phyloP scores from a whole-genome alignment of 805 yeast genomes.

The Wickerhamiella qilinensis region DNA sequence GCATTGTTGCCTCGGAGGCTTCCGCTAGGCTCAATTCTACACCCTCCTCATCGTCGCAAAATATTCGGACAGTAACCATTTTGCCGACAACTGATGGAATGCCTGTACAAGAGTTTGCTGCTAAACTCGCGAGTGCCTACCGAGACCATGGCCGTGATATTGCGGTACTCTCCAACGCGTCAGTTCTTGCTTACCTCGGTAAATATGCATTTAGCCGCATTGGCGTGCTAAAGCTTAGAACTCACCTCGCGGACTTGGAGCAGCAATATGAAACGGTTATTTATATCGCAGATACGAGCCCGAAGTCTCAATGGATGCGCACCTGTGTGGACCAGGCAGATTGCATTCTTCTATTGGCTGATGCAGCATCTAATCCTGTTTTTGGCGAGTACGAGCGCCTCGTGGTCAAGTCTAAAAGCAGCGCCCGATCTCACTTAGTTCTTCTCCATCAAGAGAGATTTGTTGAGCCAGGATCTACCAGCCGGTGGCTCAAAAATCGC shows the following conservation, averaged over 20 bases:
- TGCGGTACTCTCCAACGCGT: constrained; percentile 67
- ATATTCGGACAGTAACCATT: constrained; percentile 70
- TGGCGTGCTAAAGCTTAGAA: constrained; percentile 70
- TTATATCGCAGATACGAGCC: constrained; percentile 74
- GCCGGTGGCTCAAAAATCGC: constrained; percentile 68
- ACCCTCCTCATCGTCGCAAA: constrained; percentile 22
- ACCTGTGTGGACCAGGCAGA: constrained; percentile 93
- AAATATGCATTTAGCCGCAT: constrained; percentile 84
- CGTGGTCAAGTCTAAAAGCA: constrained; percentile 55
- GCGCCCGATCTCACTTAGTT: constrained; percentile 77
- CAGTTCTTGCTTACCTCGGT: constrained; percentile 67
- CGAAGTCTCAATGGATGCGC: constrained; percentile 74
- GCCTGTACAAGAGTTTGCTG: constrained; percentile 81
- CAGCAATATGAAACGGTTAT: constrained; percentile 78
- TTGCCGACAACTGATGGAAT: constrained; percentile 64
- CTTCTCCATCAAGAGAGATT: constrained; percentile 67
- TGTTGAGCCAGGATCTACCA: constrained; percentile 75
- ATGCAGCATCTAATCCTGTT: constrained; percentile 55
- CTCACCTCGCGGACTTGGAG: constrained; percentile 81
- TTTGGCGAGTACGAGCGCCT: constrained; percentile 78
- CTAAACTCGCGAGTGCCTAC: constrained; percentile 52
- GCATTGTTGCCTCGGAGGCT: constrained; percentile 53
- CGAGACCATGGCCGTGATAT: constrained; percentile 57
- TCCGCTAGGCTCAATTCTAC: constrained; percentile 5
- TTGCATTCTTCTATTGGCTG: constrained; percentile 77